A percentile compares a stretch with the other conserved stretches of the same genome.
Conservation (phyloP, 208 protist genomes). For the Crithidia sp. region DNA sequence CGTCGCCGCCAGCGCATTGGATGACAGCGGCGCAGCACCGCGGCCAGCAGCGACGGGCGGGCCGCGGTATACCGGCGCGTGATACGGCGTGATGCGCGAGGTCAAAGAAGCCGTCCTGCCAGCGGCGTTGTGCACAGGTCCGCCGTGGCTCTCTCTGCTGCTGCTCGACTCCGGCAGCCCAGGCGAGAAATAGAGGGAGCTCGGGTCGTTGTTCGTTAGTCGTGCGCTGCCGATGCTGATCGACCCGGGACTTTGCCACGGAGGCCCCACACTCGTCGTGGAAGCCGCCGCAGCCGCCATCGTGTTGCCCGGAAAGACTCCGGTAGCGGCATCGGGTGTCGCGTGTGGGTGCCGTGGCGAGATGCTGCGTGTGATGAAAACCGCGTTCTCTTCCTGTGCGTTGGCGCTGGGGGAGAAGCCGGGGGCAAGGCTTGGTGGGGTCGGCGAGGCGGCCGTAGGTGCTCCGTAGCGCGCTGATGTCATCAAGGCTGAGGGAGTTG, state of each 20-base stretch:
- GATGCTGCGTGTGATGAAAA: neutral
- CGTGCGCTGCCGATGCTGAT: constrained; percentile 14
- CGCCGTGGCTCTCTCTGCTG: no score
- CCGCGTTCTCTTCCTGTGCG: neutral
- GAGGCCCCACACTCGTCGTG: neutral
- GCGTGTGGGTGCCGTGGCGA: constrained; percentile 1
- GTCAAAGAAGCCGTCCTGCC: neutral
- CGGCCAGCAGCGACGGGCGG: no score
- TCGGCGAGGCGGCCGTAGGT: no score
- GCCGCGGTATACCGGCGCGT: neutral
- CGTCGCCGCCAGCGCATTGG: neutral
- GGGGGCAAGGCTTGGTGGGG: no score
- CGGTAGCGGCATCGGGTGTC: no score
- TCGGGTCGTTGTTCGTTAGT: constrained; percentile 1
- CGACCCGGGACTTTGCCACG: constrained; percentile 14
- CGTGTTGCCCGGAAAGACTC: neutral
- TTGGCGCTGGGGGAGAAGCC: neutral
- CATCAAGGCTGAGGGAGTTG: no score
- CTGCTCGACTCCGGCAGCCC: neutral
- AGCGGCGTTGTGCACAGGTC: neutral
- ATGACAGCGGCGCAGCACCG: neutral
- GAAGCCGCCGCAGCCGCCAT: neutral
- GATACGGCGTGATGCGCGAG: neutral
- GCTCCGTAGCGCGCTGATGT: no score
- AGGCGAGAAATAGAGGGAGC: constrained; percentile 2